Evolutionary conservation across 768 basidiomycete species (phyloP), one percentile per base, ranked within the genome.

Genomic region (Kwoniella europaea): DNA sequence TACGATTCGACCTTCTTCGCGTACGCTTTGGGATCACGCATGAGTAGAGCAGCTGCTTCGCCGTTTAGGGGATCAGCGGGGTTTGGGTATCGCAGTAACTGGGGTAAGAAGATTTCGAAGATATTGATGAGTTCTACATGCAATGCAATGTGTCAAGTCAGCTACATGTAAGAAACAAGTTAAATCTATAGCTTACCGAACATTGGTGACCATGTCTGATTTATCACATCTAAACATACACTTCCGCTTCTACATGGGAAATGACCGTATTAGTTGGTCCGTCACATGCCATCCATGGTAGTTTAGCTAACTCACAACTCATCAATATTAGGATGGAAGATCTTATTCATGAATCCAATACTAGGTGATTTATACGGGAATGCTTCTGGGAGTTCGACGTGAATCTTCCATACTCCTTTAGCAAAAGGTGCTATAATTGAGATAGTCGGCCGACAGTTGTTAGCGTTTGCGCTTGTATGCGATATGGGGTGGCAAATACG

Each of bases 261-360:
- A 27, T 27, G 27, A 52, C 63, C 58, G 13, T 22, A 57, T 43
- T 27, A 50, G 27, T 55, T 10, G n/a, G 27, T 27, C 27, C 27
- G 27, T 27, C 27, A 27, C 4, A 27, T 3, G 4, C 27, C 27
- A 35, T 35, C 3, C 35, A 35, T 35, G 35, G 35, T 35, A 35
- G 7, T 9, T 6, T 35, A 35, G 35, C 35, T 35, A 20, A 86
- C 93, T 81, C 83, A 98, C 91, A 97, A 86, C 85, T 99, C 97
- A 85, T 99, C 97, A 80, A 99, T 99, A 82, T 99, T 99, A 20
- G 97, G 97, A 79, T 98, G 97, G 83, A 97, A 98, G 84, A 99
- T 98, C 91, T 98, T 98, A 88, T 99, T 99, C 93, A 97, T 95
- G 85, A 99, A 99, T 1, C 97, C 97, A 76, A 99, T 99, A 82